Evolutionary conservation across 805 yeast species (phyloP), one percentile per base, ranked within the genome.

Genomic region (Maudiozyma serrabonitensis): DNA sequence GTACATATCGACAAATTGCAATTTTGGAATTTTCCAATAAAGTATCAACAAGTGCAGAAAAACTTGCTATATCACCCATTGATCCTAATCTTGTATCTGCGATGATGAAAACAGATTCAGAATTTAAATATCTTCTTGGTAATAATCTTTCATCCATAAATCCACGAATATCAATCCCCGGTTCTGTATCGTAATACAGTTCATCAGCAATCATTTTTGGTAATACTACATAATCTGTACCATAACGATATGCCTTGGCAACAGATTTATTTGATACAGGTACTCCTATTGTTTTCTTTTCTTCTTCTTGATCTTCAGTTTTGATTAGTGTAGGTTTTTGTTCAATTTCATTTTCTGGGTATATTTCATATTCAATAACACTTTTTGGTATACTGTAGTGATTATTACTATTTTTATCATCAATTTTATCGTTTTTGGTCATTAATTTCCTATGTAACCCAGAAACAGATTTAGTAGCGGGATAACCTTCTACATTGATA

Each of bases 161-260:
- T 0, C 88, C 87, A 23, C 86, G 56, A 1, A 88, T 69, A 60
- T 83, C 89, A 12, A 88, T 59, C 0, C 84, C 82, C 1, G 82
- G 73, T 4, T 51, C 49, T 0, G 82, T 71, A 2, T 68, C 60
- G 21, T 79, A 70, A 21, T 13, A 41, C 31, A 66, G 67, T 3
- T 73, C 68, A 11, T 69, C 68, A 34, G 71, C 70, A 41, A 83
- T 61, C 2, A 73, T 71, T 0, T 71, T 64, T 13, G 82, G 79
- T 6, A 85, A 59, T 0, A 80, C 78, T 2, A 81, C 74, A 13
- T 76, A 69, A 8, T 79, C 75, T 1, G 72, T 69, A 2, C 95
- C 91, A 58, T 81, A 88, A 53, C 77, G 75, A 61, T 78, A 87
- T 0, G 85, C 95, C 37, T 77, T 76, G 4, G 74, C 73, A 25